Evolutionary conservation across 345 rosid species (phyloP).

Genomic region (Cochlearia excelsa): DNA sequence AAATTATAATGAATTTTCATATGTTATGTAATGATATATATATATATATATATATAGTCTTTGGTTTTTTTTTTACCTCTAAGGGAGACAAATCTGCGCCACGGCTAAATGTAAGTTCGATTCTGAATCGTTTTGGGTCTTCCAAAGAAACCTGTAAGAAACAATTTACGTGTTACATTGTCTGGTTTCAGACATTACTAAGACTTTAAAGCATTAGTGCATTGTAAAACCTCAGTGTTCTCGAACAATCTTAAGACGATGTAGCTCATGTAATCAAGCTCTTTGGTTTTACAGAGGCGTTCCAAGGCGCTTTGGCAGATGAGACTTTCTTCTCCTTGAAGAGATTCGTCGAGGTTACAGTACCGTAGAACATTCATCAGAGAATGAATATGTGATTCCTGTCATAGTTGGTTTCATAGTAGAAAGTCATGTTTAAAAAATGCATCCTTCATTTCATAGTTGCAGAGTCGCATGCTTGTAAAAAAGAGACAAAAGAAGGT

Average conservation of each 20-base stretch:
- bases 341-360: conserved; percentile 95
- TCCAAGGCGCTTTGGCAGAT: conserved; percentile 72
- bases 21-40: neutral
- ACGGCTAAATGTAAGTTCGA: conserved; percentile 90
- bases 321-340: conserved; percentile 90
- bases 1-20: too few species aligned
- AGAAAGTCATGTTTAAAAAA: conserved; percentile 11
- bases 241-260: conserved; percentile 90
- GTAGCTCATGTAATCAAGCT: conserved; percentile 99
- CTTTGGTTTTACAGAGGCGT: conserved; percentile 76
- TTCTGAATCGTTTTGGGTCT: conserved; percentile 82
- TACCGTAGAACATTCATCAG: conserved; percentile 93
- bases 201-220: neutral
- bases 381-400: conserved; percentile 99
- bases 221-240: conserved; percentile 68
- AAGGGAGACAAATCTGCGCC: conserved; percentile 96
- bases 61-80: conserved; percentile 51
- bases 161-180: conserved; percentile 1
- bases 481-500: conserved; percentile 2
- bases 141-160: conserved; percentile 67
- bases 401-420: conserved; percentile 26
- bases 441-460: neutral
- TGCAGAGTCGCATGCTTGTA: neutral
- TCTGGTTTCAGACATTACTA: neutral
- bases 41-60: neutral